Percentiles rank a stretch among this genome's conserved stretches.
Evolutionary conservation across 495 filamentous ascomycete species (phyloP).

Genomic region (Daldinia vernicosa): DNA sequence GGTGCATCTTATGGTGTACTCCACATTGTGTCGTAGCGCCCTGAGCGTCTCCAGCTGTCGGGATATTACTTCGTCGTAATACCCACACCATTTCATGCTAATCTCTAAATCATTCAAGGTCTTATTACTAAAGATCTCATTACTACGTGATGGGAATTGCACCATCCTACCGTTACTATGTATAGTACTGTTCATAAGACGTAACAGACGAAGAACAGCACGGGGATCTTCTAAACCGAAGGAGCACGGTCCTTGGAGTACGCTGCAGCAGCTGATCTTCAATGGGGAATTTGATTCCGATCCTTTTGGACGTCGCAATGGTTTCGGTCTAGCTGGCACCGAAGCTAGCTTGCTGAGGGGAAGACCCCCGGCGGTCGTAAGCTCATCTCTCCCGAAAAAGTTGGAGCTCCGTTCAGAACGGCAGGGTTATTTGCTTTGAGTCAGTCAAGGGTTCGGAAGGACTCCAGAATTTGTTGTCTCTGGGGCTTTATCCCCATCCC

Average conservation of each 20-base stretch:
- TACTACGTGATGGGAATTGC: slow-evolving; percentile 5
- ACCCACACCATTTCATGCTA: slow-evolving; percentile 7
- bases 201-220: neutral
- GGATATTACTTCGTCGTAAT: slow-evolving; percentile 20
- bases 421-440: slow-evolving; percentile 16
- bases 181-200: slow-evolving; percentile 1
- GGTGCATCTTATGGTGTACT: slow-evolving; percentile 12
- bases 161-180: neutral
- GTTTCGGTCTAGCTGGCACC: slow-evolving; percentile 32
- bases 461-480: slow-evolving; percentile 14
- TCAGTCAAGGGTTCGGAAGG: neutral
- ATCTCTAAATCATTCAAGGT: no score
- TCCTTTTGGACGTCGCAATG: slow-evolving; percentile 6
- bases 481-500: slow-evolving; percentile 34
- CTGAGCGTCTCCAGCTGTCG: slow-evolving; percentile 23
- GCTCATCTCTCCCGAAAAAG: slow-evolving; percentile 26
- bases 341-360: slow-evolving; percentile 36
- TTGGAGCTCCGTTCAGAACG: slow-evolving; percentile 21
- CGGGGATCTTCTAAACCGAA: slow-evolving; percentile 30
- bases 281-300: slow-evolving; percentile 27
- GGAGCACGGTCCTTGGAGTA: neutral
- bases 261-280: slow-evolving; percentile 2
- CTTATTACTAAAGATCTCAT: neutral
- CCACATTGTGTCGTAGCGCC: slow-evolving; percentile 29
- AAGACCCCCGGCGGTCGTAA: slow-evolving; percentile 17